Evolutionary conservation across 371 early-diverging fungal genomes (phyloP), one percentile per base, ranked within the genome.

Genomic region (Mucor lusitanicus): DNA sequence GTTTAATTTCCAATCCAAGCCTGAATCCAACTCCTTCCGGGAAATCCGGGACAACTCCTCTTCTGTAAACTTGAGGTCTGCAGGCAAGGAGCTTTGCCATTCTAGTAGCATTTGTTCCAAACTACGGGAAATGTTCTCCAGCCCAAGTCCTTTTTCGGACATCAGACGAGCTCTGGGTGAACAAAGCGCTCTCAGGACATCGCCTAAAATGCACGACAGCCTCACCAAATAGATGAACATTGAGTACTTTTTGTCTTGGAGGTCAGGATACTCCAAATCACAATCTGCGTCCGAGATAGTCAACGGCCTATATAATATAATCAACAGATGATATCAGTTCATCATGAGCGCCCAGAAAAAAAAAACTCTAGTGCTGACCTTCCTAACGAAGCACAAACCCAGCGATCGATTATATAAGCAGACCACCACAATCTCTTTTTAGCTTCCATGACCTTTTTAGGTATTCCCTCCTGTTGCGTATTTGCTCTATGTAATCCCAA

Each of bases 341-440:
- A 33, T 30, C 30, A 35, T 35, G 35, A 35, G 37, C 37, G 5
- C 37, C 37, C 37, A 37, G 33, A 39, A 39, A 23, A 37, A 11
- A 25, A 12, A 59, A 59, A 59, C 9, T n/a, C 1, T 32, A 33
- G 3, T 19, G 9, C n/a, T 62, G 76, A 81, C 82, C 82, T 76
- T 54, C 77, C 80, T n/a, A 80, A 44, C n/a, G 74, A 64, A 11
- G 77, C 78, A 64, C 78, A 75, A 11, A 80, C 71, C 74, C 75
- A 80, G 23, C 79, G 74, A 59, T 83, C 83, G 58, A 77, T 66
- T 37, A 75, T 63, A 61, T 83, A 83, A 21, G 77, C 75, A 11
- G 74, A 73, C 83, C 83, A 82, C 83, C 83, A 82, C 42, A 82
- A 32, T 54, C 79, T 71, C 50, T 70, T 78, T 23, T 67, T 50